phyloP scores from a whole-genome alignment of 768 basidiomycete species.

The Exidia glandulosa region DNA sequence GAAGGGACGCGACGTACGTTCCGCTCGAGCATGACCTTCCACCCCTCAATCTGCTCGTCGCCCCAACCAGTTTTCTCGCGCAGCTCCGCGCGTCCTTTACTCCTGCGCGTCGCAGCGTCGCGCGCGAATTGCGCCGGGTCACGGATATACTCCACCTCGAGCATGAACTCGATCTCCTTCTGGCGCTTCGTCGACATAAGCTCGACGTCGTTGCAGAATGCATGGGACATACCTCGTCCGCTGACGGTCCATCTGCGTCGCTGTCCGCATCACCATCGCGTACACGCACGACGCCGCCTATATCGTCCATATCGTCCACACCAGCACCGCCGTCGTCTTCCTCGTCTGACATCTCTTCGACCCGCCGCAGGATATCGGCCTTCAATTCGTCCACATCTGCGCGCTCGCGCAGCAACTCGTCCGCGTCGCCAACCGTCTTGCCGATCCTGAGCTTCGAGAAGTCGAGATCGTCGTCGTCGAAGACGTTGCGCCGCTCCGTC shows the following conservation, averaged over 20 bases:
- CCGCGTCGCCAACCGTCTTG: conserved; percentile 41
- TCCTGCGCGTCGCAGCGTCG: conserved; percentile 58
- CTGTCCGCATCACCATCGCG: conserved; percentile 54
- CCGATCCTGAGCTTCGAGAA: conserved; percentile 45
- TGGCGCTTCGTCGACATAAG: conserved; percentile 10
- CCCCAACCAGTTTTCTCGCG: conserved; percentile 62
- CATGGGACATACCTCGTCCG: conserved; percentile 26
- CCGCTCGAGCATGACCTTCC: conserved; percentile 81
- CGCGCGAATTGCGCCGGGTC: conserved; percentile 69
- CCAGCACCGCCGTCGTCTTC: conserved; percentile 38
- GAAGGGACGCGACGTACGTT: conserved; percentile 44
- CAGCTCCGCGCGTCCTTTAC: conserved; percentile 56
- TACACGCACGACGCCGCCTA: conserved; percentile 26
- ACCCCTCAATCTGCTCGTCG: conserved; percentile 87
- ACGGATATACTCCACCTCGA: conserved; percentile 68
- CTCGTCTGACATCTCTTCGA: conserved; percentile 58
- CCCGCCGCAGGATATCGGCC: conserved; percentile 67
- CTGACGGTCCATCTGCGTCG: conserved; percentile 20
- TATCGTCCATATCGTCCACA: conserved; percentile 33
- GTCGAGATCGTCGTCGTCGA: conserved; percentile 65
- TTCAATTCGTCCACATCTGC: conserved; percentile 66
- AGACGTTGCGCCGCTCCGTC: conserved; percentile 47
- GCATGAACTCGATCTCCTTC: conserved; percentile 38
- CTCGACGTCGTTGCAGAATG: neutral
- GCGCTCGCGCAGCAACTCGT: conserved; percentile 37